These are phyloP conservation scores for Cerioporus squamosus DNA, from an alignment of 1,284 basidiomycete species.

Conservation along the genomic window DNA sequence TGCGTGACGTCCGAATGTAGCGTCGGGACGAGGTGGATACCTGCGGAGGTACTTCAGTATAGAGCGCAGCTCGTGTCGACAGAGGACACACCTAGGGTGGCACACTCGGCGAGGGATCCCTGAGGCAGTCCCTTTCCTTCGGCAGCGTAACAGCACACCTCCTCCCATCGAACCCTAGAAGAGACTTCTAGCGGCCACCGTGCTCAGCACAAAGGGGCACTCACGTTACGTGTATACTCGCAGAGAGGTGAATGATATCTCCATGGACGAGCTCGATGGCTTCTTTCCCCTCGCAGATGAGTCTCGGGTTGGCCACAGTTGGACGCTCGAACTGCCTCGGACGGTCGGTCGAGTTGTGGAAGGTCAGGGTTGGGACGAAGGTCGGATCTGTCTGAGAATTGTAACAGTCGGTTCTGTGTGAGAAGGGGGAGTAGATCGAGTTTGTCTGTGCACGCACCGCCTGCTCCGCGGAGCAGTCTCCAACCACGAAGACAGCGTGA, in stretches of 20 bases:
- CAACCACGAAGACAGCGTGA: conserved; percentile 60
- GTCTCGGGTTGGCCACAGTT: conserved; percentile 1
- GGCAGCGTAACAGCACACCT: conserved; percentile 54
- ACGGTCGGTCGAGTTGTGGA: conserved; percentile 13
- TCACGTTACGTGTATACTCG: conserved; percentile 48
- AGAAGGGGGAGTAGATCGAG: background rate
- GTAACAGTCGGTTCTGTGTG: too few species aligned
- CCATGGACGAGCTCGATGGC: conserved; percentile 34
- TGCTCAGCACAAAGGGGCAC: conserved; percentile 22
- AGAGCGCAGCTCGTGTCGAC: background rate
- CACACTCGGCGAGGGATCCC: conserved; percentile 49
- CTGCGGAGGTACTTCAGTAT: conserved; percentile 35
- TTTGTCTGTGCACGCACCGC: conserved; percentile 46
- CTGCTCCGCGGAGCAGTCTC: conserved; percentile 50
- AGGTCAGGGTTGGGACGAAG: conserved; percentile 20
- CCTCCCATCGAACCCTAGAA: conserved; percentile 54
- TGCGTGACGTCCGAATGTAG: conserved; percentile 56
- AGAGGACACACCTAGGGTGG: conserved; percentile 49
- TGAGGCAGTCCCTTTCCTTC: conserved; percentile 33
- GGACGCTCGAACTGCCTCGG: conserved; percentile 16
- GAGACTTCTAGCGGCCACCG: conserved; percentile 3
- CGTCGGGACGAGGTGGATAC: conserved; percentile 55
- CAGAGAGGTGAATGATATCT: conserved; percentile 53
- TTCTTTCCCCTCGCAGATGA: conserved; percentile 19
- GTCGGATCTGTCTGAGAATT: conserved; percentile 17